Evolutionary conservation across 495 filamentous ascomycete genomes (phyloP), one percentile per base, ranked within the genome.

Genomic region (Penicillium antarcticum): DNA sequence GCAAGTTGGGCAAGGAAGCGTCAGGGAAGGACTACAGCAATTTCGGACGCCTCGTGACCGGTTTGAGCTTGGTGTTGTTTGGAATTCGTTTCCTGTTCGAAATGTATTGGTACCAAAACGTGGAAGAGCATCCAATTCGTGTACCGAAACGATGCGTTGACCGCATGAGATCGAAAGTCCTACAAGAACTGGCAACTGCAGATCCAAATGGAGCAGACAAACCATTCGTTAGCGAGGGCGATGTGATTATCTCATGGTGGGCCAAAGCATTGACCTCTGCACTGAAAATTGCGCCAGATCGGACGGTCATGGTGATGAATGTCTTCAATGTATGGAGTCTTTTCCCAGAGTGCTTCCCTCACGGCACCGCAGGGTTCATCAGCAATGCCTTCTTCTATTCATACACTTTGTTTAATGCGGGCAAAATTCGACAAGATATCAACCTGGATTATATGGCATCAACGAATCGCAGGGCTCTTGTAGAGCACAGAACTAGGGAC

Each of bases 361-460:
- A n/a, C 10, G 32, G 55, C 7, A 45, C 42, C 14, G 26, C 41
- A 4, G 58, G 62, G 4, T 67, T 68, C 41, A 52, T 73, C 16
- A 62, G 65, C 31, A 74, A 76, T 48, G 48, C 47, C 47, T 63
- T 17, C 48, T 72, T 39, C 55, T 42, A 18, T 59, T 61, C 57
- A 34, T 58, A 63, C 44, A 62, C 59, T 9, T 50, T 74, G 1
- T 43, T 68, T 11, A 43, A 51, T 4, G 61, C 57, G 1, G 43
- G 53, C 4, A 60, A 72, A 5, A 55, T 75, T 9, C 17, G 62
- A 12, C n/a, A 68, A 65, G 52, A 41, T 39, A 16, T 3, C 14
- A 67, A 65, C 11, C 41, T 73, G 10, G 62, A 58, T 47, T 61
- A 55, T 38, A 37, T 66, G 5, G 72, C 75, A 4, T 59, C 63